These are phyloP conservation scores for Ascosphaera apis DNA, from an alignment of 2,329 filamentous ascomycete genomes.

Conservation along the genomic window DNA sequence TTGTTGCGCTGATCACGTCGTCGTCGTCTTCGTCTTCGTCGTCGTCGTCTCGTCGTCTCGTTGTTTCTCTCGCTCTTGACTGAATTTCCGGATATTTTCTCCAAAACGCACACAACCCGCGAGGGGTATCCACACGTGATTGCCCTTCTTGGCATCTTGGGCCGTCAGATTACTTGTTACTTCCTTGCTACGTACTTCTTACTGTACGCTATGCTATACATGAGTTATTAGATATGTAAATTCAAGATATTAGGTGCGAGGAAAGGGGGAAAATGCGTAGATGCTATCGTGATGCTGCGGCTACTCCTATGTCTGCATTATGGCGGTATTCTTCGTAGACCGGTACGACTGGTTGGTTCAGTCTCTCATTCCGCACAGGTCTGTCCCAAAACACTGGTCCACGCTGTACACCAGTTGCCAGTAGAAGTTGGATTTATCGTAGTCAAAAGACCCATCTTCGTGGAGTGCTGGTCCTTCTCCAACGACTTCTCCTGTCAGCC, in stretches of 20 bases:
- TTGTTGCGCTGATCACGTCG: too few relatives aligned
- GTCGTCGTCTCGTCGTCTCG: not conserved
- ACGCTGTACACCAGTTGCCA: conserved; percentile 37
- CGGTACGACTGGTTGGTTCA: not conserved
- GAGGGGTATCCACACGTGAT: not conserved
- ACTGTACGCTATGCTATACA: not conserved
- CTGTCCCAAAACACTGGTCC: conserved; percentile 32
- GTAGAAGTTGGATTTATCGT: conserved; percentile 36
- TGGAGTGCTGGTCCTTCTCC: conserved; percentile 22
- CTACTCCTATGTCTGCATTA: too few relatives aligned
- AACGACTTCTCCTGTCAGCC: conserved; percentile 38
- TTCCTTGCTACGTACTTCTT: not conserved
- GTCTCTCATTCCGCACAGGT: conserved; percentile 36
- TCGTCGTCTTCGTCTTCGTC: not conserved
- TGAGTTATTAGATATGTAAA: too few relatives aligned
- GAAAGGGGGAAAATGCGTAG: too few relatives aligned
- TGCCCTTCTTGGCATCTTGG: not conserved
- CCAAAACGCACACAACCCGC: conserved; percentile 1
- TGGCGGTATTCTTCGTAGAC: too few relatives aligned
- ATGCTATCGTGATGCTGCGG: too few relatives aligned
- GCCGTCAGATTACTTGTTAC: too few relatives aligned
- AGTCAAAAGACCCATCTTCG: conserved; percentile 39
- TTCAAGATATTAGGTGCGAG: too few relatives aligned
- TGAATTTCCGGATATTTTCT: not conserved
- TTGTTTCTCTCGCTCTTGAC: not conserved